These are phyloP conservation scores for Telopea speciosissima DNA, from an alignment of 177 flowering plant species.

Conservation along the genomic window DNA sequence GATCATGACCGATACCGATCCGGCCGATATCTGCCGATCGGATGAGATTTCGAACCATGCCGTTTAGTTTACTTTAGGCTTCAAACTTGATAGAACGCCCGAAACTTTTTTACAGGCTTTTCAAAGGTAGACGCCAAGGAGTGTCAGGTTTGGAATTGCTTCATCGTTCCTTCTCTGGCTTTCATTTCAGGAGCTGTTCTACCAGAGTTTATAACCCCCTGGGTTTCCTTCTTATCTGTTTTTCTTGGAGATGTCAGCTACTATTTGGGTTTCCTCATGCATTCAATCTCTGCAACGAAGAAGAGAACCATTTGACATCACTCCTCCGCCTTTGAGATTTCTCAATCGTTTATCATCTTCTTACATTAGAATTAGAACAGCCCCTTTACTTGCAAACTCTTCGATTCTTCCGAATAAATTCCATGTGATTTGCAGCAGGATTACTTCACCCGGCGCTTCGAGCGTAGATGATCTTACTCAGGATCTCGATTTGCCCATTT, in stretches of 20 bases:
- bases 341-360: slow-evolving; percentile 7
- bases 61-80: too few relatives aligned
- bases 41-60: too few relatives aligned
- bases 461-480: slow-evolving; percentile 26
- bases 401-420: slow-evolving; percentile 6
- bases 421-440: slow-evolving; percentile 4
- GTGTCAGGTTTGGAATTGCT: too few relatives aligned
- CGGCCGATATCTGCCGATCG: too few relatives aligned
- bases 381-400: slow-evolving; percentile 11
- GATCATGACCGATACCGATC: too few relatives aligned
- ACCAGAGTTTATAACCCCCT: background rate
- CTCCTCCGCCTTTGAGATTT: slow-evolving; percentile 7
- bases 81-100: too few relatives aligned
- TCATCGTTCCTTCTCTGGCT: too few relatives aligned
- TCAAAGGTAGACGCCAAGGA: too few relatives aligned
- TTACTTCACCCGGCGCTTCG: slow-evolving; percentile 13
- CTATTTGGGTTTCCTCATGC: slow-evolving; percentile 2
- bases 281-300: slow-evolving; percentile 5
- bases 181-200: too few relatives aligned
- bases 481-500: slow-evolving; percentile 39
- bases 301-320: background rate
- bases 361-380: background rate
- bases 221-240: background rate
- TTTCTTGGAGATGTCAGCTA: slow-evolving; percentile 6
- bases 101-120: too few relatives aligned